These are phyloP conservation scores for Zoysia matrella DNA, from an alignment of 202 grass and related monocot species.

Conservation along the genomic window DNA sequence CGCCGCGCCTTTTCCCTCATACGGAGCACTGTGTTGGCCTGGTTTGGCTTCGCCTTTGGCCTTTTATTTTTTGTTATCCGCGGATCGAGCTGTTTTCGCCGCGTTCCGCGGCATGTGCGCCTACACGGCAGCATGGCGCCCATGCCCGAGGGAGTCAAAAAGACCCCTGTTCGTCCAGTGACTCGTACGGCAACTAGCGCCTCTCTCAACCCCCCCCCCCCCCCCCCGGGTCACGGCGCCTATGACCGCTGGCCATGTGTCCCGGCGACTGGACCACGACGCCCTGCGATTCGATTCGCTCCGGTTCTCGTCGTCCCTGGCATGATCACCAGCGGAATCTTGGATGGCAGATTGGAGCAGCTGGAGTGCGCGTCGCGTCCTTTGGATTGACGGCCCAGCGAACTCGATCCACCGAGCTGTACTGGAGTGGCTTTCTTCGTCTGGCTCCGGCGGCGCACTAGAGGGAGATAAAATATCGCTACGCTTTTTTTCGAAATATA, in stretches of 20 bases:
- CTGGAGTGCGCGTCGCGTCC: background rate
- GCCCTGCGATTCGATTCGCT: background rate
- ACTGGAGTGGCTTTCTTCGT: constrained; percentile 5
- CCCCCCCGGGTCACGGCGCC: background rate
- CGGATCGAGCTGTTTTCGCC: constrained; percentile 51
- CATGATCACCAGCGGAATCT: background rate
- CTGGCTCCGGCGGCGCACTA: background rate
- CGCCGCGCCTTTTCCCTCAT: background rate
- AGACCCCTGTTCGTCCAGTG: constrained; percentile 8
- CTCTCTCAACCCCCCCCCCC: background rate
- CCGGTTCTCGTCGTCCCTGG: background rate
- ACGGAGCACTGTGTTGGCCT: too few relatives aligned
- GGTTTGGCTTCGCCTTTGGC: background rate
- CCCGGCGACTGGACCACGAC: constrained; percentile 19
- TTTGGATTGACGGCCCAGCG: constrained; percentile 33
- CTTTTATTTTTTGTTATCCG: background rate
- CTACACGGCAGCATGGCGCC: background rate
- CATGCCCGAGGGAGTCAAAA: constrained; percentile 51
- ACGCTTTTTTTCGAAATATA: background rate
- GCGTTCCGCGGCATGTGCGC: constrained; percentile 58
- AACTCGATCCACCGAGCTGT: constrained; percentile 8
- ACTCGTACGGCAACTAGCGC: constrained; percentile 24
- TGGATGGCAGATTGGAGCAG: background rate
- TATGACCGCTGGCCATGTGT: constrained; percentile 15
- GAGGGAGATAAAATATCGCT: too few relatives aligned